Percentiles rank a stretch among this genome's conserved stretches.
phyloP scores from a whole-genome alignment of 768 basidiomycete species.

The Dendrothele bispora region DNA sequence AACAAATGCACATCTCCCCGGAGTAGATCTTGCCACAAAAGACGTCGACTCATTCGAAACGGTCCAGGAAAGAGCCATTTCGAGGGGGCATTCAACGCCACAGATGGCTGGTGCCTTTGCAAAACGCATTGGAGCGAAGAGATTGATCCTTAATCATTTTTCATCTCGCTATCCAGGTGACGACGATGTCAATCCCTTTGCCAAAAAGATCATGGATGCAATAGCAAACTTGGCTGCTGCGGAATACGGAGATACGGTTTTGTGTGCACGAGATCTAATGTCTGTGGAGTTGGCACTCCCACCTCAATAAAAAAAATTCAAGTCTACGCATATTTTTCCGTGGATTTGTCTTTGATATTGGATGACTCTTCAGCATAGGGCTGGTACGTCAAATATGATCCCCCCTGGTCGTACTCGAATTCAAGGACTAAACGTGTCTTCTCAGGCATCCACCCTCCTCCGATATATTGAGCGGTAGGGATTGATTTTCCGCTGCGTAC shows the following conservation, averaged over 20 bases:
- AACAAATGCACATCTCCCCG: slow-evolving; percentile 82
- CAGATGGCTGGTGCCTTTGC: slow-evolving; percentile 89
- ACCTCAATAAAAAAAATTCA: slow-evolving; percentile 18
- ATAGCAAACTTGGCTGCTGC: slow-evolving; percentile 57
- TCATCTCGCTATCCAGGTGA: slow-evolving; percentile 77
- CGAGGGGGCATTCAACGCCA: slow-evolving; percentile 88
- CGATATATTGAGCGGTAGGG: no score
- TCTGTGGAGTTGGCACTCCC: slow-evolving; percentile 54
- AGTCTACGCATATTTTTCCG: no score
- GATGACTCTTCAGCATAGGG: no score
- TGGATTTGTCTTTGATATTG: no score
- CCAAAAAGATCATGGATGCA: slow-evolving; percentile 59
- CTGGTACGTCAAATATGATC: no score
- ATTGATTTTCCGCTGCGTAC: no score
- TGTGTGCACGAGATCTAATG: slow-evolving; percentile 78
- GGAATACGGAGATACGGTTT: slow-evolving; percentile 55
- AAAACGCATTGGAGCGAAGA: slow-evolving; percentile 56
- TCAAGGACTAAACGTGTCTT: no score
- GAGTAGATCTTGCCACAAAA: slow-evolving; percentile 60
- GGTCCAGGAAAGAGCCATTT: slow-evolving; percentile 63
- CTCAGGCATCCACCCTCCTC: no score
- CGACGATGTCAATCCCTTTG: slow-evolving; percentile 47
- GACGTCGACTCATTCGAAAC: slow-evolving; percentile 56
- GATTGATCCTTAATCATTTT: slow-evolving; percentile 82
- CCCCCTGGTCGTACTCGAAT: no score